phyloP scores from a whole-genome alignment of 345 rosid genomes.

The Lumnitzera littorea region DNA sequence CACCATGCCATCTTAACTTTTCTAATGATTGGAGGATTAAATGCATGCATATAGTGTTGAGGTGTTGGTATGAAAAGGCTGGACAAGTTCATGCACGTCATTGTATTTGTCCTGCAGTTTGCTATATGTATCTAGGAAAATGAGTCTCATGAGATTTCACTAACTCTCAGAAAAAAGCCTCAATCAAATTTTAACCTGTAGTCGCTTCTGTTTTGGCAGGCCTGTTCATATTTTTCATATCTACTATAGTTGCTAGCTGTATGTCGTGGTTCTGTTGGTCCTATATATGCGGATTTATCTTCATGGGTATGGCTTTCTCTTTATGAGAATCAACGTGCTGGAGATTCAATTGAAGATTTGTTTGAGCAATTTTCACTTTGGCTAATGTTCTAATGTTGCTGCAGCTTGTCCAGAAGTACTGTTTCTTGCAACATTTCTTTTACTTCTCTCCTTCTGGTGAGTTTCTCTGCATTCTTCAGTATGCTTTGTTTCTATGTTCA shows the following conservation, averaged over 20 bases:
- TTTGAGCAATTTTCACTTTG: not conserved
- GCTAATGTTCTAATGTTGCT: slow-evolving; percentile 12
- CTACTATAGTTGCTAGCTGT: slow-evolving; percentile 24
- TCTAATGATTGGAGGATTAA: too few relatives aligned
- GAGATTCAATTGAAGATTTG: not conserved
- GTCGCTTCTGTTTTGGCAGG: slow-evolving; percentile 24
- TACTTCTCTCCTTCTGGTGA: slow-evolving; percentile 62
- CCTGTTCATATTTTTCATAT: slow-evolving; percentile 21
- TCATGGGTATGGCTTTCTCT: slow-evolving; percentile 27
- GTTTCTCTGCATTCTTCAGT: slow-evolving; percentile 7
- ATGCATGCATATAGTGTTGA: too few relatives aligned
- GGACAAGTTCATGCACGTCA: too few relatives aligned
- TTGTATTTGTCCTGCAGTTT: not conserved
- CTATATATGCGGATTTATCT: slow-evolving; percentile 28
- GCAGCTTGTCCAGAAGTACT: slow-evolving; percentile 59
- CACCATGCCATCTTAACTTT: too few relatives aligned
- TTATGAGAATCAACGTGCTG: not conserved
- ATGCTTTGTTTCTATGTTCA: not conserved
- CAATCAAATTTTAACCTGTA: slow-evolving; percentile 1
- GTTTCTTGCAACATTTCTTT: slow-evolving; percentile 51
- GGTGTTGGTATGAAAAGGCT: too few relatives aligned
- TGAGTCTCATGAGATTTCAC: too few relatives aligned
- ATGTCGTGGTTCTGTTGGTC: slow-evolving; percentile 36
- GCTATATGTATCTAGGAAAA: not conserved
- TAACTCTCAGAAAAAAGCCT: not conserved